Evolutionary conservation across 352 stramenopile genomes (phyloP), one percentile per base, ranked within the genome.

Genomic region (Paralagenidium karlingii): DNA sequence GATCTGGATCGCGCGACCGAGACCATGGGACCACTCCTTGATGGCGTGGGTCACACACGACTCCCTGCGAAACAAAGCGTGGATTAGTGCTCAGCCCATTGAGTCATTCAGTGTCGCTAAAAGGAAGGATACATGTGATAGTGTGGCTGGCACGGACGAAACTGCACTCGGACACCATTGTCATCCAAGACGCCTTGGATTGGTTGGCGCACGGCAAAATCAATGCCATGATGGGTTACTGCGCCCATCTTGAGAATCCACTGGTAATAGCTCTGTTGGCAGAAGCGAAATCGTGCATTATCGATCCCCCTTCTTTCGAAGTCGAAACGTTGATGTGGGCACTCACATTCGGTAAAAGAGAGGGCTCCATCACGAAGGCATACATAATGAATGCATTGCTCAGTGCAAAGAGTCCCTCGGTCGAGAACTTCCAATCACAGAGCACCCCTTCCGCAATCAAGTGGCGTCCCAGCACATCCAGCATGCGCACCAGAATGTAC

Each of bases 401-500:
- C 16, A 69, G 36, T 1, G 63, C 65, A 45, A 92, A 92, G 18
- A 89, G 54, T 27, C 51, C 45, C 49, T 92, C 78, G 19, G 68
- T 75, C 45, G 71, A 76, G 50, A 84, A 83, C 22, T 60, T 44
- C 58, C 63, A 76, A 15, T 56, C 59, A 1, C 69, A 68, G 11
- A 88, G 43, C 24, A 60, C 44, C 5, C 60, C 63, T 20, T 64
- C 58, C 2, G 64, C 64, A 36, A 62, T 68, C 24, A 87, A 55
- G 34, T 85, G 73, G 29, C 78, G 73, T 15, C 71, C 69, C 10
- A 87, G 60, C 5, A 92, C 61, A 47, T 92, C 75, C 24, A 92
- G 51, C 73, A 88, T 86, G 30, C 75, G 71, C 27, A 89, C 67
- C 44, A 92, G 87, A 38, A 88, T 77, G 51, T 92, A 92, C 29